Conservation (phyloP, 805 yeast genomes). For the Candida tallmaniae region DNA sequence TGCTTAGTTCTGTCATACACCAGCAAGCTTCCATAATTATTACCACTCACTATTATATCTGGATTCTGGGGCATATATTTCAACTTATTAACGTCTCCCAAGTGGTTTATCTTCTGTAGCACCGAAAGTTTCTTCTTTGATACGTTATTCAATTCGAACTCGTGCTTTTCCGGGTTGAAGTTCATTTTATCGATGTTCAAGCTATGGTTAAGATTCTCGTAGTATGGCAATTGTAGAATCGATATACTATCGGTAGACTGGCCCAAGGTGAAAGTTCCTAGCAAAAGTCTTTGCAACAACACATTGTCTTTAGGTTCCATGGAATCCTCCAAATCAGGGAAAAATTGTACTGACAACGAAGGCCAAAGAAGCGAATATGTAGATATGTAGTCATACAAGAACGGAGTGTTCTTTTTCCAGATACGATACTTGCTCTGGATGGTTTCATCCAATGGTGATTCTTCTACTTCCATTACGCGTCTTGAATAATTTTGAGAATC, state of each 20-base stretch:
- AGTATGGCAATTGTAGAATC: slow-evolving; percentile 29
- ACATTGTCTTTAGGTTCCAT: slow-evolving; percentile 10
- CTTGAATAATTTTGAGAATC: too few relatives aligned
- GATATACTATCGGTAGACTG: slow-evolving; percentile 46
- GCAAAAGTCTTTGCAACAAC: slow-evolving; percentile 39
- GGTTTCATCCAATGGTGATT: slow-evolving; percentile 22
- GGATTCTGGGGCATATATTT: slow-evolving; percentile 83
- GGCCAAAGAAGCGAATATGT: slow-evolving; percentile 44
- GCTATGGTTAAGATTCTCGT: slow-evolving; percentile 27
- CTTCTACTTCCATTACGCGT: too few relatives aligned
- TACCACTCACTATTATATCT: slow-evolving; percentile 69
- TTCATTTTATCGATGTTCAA: slow-evolving; percentile 33
- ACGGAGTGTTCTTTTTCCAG: slow-evolving; percentile 43
- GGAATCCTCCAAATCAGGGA: slow-evolving; percentile 31
- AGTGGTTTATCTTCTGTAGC: slow-evolving; percentile 59
- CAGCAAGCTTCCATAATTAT: slow-evolving; percentile 59
- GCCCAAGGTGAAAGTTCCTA: slow-evolving; percentile 65
- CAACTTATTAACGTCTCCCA: slow-evolving; percentile 70
- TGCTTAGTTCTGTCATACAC: slow-evolving; percentile 85
- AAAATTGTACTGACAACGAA: slow-evolving; percentile 36
- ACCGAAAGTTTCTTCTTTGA: slow-evolving; percentile 24
- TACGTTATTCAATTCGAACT: slow-evolving; percentile 31
- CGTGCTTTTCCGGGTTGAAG: slow-evolving; percentile 35
- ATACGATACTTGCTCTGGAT: slow-evolving; percentile 32
- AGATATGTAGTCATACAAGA: slow-evolving; percentile 36